Evolutionary conservation across 257 asterid species (phyloP).

Genomic region (Verbena officinalis): DNA sequence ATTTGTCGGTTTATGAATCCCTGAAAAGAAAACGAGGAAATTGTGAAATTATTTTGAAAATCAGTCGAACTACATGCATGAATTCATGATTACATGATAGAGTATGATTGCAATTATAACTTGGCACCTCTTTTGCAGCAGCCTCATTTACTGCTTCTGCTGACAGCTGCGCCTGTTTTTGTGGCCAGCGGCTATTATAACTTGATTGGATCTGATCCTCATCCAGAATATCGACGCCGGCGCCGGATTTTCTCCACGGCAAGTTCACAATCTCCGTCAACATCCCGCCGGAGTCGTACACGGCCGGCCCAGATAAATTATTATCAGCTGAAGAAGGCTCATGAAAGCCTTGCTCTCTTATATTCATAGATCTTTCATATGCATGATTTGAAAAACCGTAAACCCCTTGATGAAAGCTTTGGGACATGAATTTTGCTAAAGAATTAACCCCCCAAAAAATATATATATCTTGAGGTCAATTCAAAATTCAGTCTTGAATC

Average conservation of each 20-base stretch:
- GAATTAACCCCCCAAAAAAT: not conserved
- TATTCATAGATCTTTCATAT: constrained; percentile 42
- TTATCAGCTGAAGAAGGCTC: constrained; percentile 18
- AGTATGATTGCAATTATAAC: not conserved
- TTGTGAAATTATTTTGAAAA: no score
- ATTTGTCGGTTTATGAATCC: constrained; percentile 40
- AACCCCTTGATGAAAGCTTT: constrained; percentile 32
- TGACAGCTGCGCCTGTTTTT: constrained; percentile 43
- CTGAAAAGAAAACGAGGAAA: constrained; percentile 23
- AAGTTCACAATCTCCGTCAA: constrained; percentile 51
- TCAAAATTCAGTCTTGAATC: not conserved
- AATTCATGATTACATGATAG: constrained; percentile 1
- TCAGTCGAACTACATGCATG: not conserved
- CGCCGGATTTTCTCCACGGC: no score
- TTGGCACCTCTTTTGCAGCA: constrained; percentile 41
- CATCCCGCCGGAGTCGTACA: constrained; percentile 53
- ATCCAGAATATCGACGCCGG: constrained; percentile 32
- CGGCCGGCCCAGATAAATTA: constrained; percentile 30
- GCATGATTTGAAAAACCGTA: constrained; percentile 42
- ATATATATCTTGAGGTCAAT: no score
- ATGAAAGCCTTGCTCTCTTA: constrained; percentile 46
- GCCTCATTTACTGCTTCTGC: constrained; percentile 30
- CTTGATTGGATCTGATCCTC: constrained; percentile 64
- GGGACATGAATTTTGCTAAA: constrained; percentile 48
- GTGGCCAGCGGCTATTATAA: constrained; percentile 39